Evolutionary conservation across 345 rosid species (phyloP).

Genomic region (Eucalyptus brandiana): DNA sequence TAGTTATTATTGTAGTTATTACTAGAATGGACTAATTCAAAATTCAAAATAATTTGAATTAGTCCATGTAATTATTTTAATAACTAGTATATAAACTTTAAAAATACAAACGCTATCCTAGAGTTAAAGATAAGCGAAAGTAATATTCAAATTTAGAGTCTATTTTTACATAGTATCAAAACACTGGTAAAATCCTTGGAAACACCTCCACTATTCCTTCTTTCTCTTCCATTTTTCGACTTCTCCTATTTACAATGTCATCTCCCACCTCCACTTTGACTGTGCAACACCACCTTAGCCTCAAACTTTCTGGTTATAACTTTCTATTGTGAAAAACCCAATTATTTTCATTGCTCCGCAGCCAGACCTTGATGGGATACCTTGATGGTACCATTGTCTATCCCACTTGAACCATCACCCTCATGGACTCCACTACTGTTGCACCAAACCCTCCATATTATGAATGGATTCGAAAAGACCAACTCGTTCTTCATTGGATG

Average conservation of each 20-base stretch:
- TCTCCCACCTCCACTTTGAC: neutral
- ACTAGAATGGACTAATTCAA: no score
- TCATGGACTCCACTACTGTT: neutral
- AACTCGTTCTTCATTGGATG: neutral
- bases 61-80: no score
- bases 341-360: no score
- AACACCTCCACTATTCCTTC: neutral
- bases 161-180: neutral
- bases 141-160: neutral
- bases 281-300: neutral
- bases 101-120: neutral
- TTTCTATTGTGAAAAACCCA: no score
- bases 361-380: no score
- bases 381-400: no score
- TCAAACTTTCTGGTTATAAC: no score
- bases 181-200: neutral
- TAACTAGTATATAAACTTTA: no score
- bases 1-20: no score
- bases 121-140: neutral
- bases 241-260: neutral
- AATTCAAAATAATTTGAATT: no score
- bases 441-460: neutral
- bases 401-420: neutral
- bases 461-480: neutral
- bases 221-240: neutral